Base-by-base conservation (phyloP, 352 stramenopile genomes). In the Blastocystis sp. region DNA sequence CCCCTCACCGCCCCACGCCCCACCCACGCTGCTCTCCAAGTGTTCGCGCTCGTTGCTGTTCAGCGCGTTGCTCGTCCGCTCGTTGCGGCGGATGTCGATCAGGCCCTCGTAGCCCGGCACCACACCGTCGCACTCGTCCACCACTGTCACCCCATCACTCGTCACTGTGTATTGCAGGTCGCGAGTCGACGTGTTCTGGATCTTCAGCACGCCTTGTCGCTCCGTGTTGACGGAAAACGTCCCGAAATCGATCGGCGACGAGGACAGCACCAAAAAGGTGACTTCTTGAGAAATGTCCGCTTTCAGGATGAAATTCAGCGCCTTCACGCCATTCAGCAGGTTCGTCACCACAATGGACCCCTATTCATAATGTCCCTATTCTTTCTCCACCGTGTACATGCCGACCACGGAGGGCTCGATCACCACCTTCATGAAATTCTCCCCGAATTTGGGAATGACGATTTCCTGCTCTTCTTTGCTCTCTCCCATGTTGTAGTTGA, bases 401-500 rank as follows among this genome's bases (percentile, higher is more conserved):
- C 74, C 74, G 9, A 69, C 21, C 2, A 84, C 74, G 2, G 60
- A 84, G 0, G 74, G 74, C 53, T 62, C 56, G 38, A 84, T 41
- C 10, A 40, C 53, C 10, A 84, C 56, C n/a, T 52, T 66, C 52
- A 84, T 84, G 28, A 45, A 19, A 38, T 45, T 62, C 34, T n/a
- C 45, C 2, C 52, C 61, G 34, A 53, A 34, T 11, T 62, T 28
- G 9, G 52, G 74, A 41, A 84, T 52, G 9, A 66, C 17, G 0
- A 84, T 23, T 43, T 84, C 74, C 61, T 84, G 48, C 28, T 84
- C 48, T 14, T 38, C 56, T n/a, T 66, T 67, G 14, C 14, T 21
- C 7, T 43, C 45, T 10, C 28, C 74, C 61, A 84, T 70, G 28
- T 84, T 84, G 38, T 84, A 84, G 28, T 84, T 84, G 23, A 84